Evolutionary conservation across 169 alveolate species (phyloP).

Genomic region (Hepatocystis sp.): DNA sequence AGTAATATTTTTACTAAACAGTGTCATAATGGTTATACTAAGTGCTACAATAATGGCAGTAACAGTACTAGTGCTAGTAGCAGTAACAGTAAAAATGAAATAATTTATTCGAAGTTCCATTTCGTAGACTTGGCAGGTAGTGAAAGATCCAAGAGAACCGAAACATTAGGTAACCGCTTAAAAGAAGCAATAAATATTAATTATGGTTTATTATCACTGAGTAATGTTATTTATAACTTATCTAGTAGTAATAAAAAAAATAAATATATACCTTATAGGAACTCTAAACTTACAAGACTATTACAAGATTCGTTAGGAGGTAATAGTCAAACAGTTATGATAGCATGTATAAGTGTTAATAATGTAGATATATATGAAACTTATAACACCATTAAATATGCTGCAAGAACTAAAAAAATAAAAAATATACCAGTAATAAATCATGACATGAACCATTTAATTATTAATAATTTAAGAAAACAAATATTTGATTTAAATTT

Average conservation of each 20-base stretch:
- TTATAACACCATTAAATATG: constrained; percentile 90
- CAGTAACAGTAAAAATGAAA: not conserved
- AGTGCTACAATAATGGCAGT: not conserved
- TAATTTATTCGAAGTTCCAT: constrained; percentile 72
- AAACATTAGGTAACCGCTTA: constrained; percentile 84
- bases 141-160: constrained; percentile 88
- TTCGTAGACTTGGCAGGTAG: constrained; percentile 89
- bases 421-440: constrained; percentile 91
- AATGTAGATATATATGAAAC: constrained; percentile 90
- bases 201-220: constrained; percentile 68
- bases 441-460: constrained; percentile 80
- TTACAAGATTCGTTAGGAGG: constrained; percentile 94
- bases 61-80: not conserved
- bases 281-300: constrained; percentile 91
- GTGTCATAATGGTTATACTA: too few species aligned
- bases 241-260: constrained; percentile 56
- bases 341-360: constrained; percentile 92
- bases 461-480: constrained; percentile 52
- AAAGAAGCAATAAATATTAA: constrained; percentile 87
- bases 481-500: constrained; percentile 19
- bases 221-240: constrained; percentile 72
- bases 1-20: not conserved
- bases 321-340: constrained; percentile 92
- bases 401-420: constrained; percentile 90
- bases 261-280: constrained; percentile 90